Evolutionary conservation across 2,329 filamentous ascomycete genomes (phyloP).

Genomic region (Hirsutella thompsonii): DNA sequence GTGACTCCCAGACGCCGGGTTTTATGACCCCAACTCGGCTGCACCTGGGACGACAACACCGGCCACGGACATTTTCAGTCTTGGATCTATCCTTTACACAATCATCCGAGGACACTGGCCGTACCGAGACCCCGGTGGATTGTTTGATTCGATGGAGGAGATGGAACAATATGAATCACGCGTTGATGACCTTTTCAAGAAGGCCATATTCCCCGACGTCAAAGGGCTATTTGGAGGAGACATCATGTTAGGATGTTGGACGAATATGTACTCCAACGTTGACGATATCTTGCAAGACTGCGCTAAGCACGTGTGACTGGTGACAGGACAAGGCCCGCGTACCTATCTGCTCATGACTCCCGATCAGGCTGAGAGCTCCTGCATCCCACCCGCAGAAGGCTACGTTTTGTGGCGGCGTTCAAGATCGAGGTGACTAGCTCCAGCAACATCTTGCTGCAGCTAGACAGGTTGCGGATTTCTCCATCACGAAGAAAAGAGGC

Average conservation of each 20-base stretch:
- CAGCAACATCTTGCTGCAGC: too few species aligned
- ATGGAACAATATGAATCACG: slow-evolving; percentile 1
- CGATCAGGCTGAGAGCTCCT: too few species aligned
- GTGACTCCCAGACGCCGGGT: neutral
- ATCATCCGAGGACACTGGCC: slow-evolving; percentile 1
- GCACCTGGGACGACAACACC: neutral
- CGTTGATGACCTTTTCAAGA: neutral
- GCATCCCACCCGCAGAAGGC: too few species aligned
- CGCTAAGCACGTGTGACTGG: too few species aligned
- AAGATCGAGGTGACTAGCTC: too few species aligned
- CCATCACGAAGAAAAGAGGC: too few species aligned
- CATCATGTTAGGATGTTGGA: slow-evolving; percentile 5
- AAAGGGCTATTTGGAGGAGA: slow-evolving; percentile 2
- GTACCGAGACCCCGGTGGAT: neutral
- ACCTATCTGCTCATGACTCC: too few species aligned
- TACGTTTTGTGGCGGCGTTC: too few species aligned
- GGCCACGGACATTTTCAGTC: neutral
- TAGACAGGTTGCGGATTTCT: too few species aligned
- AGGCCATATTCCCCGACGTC: neutral
- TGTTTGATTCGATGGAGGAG: neutral
- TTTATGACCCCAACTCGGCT: slow-evolving; percentile 1
- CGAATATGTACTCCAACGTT: neutral
- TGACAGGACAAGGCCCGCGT: too few species aligned
- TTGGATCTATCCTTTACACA: slow-evolving; percentile 1
- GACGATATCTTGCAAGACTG: neutral